Percentiles rank a stretch among this genome's conserved stretches.
Conservation (phyloP, 1,284 basidiomycete genomes). For the Porogramme epimiltina region DNA sequence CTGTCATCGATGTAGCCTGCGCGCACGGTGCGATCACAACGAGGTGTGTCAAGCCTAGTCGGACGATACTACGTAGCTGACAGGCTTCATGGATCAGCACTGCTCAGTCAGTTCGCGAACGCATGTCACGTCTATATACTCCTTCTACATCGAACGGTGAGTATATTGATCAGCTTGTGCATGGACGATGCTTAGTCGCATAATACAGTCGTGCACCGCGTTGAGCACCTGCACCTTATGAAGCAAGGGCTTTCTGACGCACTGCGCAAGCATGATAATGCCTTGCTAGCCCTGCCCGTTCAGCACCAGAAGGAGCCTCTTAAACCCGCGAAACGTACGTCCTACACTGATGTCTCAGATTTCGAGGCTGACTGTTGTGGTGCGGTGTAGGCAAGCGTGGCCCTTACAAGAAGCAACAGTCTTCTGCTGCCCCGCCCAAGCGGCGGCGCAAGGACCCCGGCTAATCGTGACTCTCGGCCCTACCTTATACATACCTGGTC, state of each 20-base stretch:
- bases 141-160: constrained; percentile 17
- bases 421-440: not conserved
- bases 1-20: constrained; percentile 46
- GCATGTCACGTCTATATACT: constrained; percentile 23
- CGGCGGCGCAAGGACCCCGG: constrained; percentile 8
- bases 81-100: constrained; percentile 30
- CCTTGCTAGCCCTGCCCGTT: not conserved
- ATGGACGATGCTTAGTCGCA: not conserved
- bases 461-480: too few species aligned
- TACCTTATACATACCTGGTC: too few species aligned
- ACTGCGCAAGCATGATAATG: constrained; percentile 16
- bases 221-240: constrained; percentile 1
- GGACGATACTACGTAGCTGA: not conserved
- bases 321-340: constrained; percentile 15
- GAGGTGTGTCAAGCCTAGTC: constrained; percentile 37
- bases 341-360: too few species aligned
- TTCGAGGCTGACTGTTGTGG: too few species aligned
- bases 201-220: constrained; percentile 14
- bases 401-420: constrained; percentile 19
- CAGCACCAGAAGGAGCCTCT: not conserved
- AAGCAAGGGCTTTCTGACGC: not conserved
- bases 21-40: constrained; percentile 39
- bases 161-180: not conserved
- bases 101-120: constrained; percentile 26
- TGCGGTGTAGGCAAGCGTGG: constrained; percentile 14